Base-by-base conservation (phyloP, 2,329 filamentous ascomycete species). In the Colletotrichum falcatum region DNA sequence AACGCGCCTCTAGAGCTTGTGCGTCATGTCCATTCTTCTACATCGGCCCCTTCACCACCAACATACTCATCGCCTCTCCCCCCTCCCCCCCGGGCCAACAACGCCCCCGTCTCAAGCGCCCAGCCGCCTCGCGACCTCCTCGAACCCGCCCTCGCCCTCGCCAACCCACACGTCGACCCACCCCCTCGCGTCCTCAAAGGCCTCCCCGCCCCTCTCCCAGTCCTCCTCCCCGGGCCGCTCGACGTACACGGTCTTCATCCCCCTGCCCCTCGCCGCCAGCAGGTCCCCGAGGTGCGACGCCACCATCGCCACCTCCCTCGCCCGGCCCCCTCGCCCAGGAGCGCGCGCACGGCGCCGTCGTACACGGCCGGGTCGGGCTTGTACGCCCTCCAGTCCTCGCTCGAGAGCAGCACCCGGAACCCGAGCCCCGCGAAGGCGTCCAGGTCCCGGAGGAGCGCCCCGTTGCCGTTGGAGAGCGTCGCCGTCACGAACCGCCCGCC, bases 391-490 rank as follows among this genome's bases (percentile, higher is more conserved):
- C 95, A 95, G 73, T 91, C 86, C 79, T 92, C 92, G 0, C 90
- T 88, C 11, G 89, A 92, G 70, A 91, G 83, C 48, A 94, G 75
- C 64, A 84, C 81, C 28, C 84, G 83, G 75, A 94, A 95, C 0
- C 85, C 86, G 61, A 95, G 84, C 5, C 80, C 79, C 1, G 87
- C 90, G 74, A 88, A 84, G 61, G 80, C 77, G 60, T 87, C 80
- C 59, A 96, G 84, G 76, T 95, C 93, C 2, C 81, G 77, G 53
- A 95, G 83, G n/a, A 95, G 82, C 1, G 84, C 81, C 2, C 84
- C 77, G 77, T 95, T 95, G 44, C 92, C 93, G 77, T 96, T 96
- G 35, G 91, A 93, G 33, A 95, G 82, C 0, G 91, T 94, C 49
- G 88, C 85, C 0, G 91, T 93, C 55, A 83, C 80, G 76, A 89